Percentiles rank a stretch among this genome's conserved stretches.
Conservation (phyloP, 208 protist genomes). For the Entamoeba dispar region DNA sequence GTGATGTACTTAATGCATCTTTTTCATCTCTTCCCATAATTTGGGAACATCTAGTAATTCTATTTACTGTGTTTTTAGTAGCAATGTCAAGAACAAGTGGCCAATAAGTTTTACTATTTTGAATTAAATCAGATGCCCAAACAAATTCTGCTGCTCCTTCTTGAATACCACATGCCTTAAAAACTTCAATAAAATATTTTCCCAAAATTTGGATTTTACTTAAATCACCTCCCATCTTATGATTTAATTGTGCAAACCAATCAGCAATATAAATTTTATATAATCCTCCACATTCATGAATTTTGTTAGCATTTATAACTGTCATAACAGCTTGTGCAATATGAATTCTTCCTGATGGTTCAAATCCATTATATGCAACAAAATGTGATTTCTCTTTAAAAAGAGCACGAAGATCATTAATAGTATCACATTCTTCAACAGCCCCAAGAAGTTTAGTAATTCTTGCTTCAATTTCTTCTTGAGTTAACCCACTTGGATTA, state of each 20-base stretch:
- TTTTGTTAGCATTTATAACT: slow-evolving; percentile 93
- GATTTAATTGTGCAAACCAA: slow-evolving; percentile 96
- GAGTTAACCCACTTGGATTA: neutral
- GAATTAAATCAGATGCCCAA: slow-evolving; percentile 83
- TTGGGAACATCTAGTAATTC: slow-evolving; percentile 82
- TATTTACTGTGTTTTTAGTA: slow-evolving; percentile 48
- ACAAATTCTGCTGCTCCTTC: slow-evolving; percentile 77
- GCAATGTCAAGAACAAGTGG: slow-evolving; percentile 80
- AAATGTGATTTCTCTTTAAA: slow-evolving; percentile 59
- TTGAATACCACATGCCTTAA: slow-evolving; percentile 90
- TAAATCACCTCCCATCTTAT: slow-evolving; percentile 92
- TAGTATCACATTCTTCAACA: slow-evolving; percentile 76
- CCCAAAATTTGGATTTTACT: slow-evolving; percentile 81
- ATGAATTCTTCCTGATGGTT: slow-evolving; percentile 93
- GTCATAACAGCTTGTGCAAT: slow-evolving; percentile 96
- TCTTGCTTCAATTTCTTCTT: neutral
- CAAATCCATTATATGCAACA: slow-evolving; percentile 93
- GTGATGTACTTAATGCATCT: slow-evolving; percentile 68
- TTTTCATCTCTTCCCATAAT: slow-evolving; percentile 91
- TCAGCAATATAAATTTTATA: slow-evolving; percentile 98
- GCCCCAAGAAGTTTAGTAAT: slow-evolving; percentile 18
- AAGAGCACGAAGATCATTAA: slow-evolving; percentile 61
- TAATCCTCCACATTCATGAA: slow-evolving; percentile 66
- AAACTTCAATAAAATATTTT: slow-evolving; percentile 84
- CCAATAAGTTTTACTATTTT: slow-evolving; percentile 74